phyloP scores from a whole-genome alignment of 2,329 filamentous ascomycete genomes.

The Colletotrichum sp. region DNA sequence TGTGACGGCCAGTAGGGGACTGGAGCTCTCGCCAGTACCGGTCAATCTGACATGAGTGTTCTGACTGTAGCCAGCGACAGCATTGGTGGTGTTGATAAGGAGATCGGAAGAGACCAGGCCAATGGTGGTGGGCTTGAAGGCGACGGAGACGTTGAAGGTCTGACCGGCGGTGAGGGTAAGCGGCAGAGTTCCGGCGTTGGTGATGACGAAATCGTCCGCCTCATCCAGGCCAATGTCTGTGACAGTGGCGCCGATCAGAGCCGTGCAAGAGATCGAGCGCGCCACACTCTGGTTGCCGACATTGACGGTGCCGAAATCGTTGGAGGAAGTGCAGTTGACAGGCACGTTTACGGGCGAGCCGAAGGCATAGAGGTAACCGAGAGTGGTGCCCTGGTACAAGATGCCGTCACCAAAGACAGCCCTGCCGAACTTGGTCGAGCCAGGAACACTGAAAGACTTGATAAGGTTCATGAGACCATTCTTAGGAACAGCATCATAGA shows the following conservation, averaged over 20 bases:
- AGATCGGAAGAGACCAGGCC: conserved; percentile 54
- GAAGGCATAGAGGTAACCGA: conserved; percentile 59
- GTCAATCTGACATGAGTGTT: conserved; percentile 50
- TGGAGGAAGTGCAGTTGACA: conserved; percentile 56
- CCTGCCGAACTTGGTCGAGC: conserved; percentile 60
- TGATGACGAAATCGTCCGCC: conserved; percentile 38
- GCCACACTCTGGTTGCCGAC: conserved; percentile 23
- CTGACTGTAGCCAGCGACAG: conserved; percentile 47
- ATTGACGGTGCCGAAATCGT: conserved; percentile 48
- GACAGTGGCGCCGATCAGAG: conserved; percentile 48
- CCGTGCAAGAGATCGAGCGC: conserved; percentile 50
- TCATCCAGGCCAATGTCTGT: conserved; percentile 39
- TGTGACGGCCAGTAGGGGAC: conserved; percentile 49
- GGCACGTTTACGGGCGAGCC: conserved; percentile 59
- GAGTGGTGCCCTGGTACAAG: conserved; percentile 57
- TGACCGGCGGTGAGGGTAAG: conserved; percentile 36
- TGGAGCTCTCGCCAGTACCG: conserved; percentile 52
- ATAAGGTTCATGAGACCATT: conserved; percentile 51
- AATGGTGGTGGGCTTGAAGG: conserved; percentile 50
- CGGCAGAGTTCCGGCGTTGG: conserved; percentile 35
- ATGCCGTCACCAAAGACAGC: conserved; percentile 63
- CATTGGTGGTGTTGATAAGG: conserved; percentile 52
- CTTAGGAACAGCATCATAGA: conserved; percentile 57
- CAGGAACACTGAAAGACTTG: conserved; percentile 54
- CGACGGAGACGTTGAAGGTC: conserved; percentile 46